Evolutionary conservation across 1,284 basidiomycete species (phyloP), one percentile per base, ranked within the genome.

Genomic region (Microbotryum scabiosae): DNA sequence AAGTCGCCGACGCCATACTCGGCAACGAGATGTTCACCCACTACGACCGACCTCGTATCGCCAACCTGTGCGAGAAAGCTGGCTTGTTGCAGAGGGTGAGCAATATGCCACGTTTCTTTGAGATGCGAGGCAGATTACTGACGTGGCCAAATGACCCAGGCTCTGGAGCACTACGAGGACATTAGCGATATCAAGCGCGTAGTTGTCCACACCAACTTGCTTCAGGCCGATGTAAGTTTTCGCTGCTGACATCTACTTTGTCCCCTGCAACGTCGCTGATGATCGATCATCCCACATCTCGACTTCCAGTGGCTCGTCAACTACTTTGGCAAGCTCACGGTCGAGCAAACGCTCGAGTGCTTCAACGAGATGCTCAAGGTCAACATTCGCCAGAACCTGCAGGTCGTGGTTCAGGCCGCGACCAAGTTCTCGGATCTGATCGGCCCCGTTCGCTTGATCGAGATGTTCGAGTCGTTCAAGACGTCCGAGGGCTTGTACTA

Each of bases 391-490:
- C 94, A 98, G 78, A 98, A 98, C 77, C 80, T 98, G 51, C 90
- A 96, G 73, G 85, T 97, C 53, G 96, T 94, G 53, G 88, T 98
- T 52, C 94, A 98, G 78, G 92, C 97, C 72, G 93, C 96, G 20
- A 98, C 94, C 61, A 98, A 98, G 78, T 98, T 98, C 78, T 97
- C 93, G 16, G 96, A 98, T 73, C 88, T 99, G 61, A 84, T 99
- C 51, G 94, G 96, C 8, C 91, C 96, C 52, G 86, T 96, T 76
- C 92, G 93, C 77, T 81, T 99, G 62, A 97, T 99, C 70, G 96
- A 98, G 79, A 88, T 98, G 85, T 98, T 98, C 69, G 96, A 98
- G 78, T 85, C 85, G 56, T 98, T 92, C 84, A 98, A 97, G 82
- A 93, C 85, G 64, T 97, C 93, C 70, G 96, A 98, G 77, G 90